Evolutionary conservation across 805 yeast genomes (phyloP).

Genomic region (Yarrowia sp.): DNA sequence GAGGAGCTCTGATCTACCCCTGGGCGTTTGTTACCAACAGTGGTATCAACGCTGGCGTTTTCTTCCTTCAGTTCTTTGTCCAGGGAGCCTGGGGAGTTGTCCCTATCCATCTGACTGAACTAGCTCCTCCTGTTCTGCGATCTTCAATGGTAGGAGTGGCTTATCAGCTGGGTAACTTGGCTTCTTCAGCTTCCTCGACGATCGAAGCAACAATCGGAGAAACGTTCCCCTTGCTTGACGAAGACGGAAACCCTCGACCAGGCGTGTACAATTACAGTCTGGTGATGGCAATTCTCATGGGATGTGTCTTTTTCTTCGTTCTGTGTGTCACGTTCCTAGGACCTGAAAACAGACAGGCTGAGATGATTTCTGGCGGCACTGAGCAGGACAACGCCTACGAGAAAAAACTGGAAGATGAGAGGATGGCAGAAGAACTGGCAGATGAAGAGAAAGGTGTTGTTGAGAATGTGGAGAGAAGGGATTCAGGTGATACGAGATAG

Average conservation of each 20-base stretch:
- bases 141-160: slow-evolving; percentile 19
- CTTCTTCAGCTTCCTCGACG: slow-evolving; percentile 72
- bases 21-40: slow-evolving; percentile 22
- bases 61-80: slow-evolving; percentile 13
- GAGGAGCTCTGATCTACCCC: slow-evolving; percentile 21
- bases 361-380: slow-evolving; percentile 1
- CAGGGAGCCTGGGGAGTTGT: slow-evolving; percentile 23
- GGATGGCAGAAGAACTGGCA: no score
- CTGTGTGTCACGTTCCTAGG: slow-evolving; percentile 16
- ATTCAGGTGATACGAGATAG: neutral
- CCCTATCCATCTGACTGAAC: slow-evolving; percentile 6
- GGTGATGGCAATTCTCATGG: slow-evolving; percentile 22
- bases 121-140: slow-evolving; percentile 3
- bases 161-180: slow-evolving; percentile 53
- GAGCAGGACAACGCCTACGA: neutral
- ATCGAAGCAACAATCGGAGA: slow-evolving; percentile 69
- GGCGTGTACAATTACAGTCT: slow-evolving; percentile 14
- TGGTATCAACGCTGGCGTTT: slow-evolving; percentile 12
- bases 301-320: slow-evolving; percentile 11
- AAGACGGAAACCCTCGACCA: neutral
- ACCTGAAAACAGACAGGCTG: slow-evolving; percentile 15
- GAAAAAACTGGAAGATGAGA: neutral
- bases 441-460: slow-evolving; percentile 3
- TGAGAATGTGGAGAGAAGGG: neutral
- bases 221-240: neutral